Base-by-base conservation (phyloP, 2,329 filamentous ascomycete genomes). In the Macrophomina tecta region DNA sequence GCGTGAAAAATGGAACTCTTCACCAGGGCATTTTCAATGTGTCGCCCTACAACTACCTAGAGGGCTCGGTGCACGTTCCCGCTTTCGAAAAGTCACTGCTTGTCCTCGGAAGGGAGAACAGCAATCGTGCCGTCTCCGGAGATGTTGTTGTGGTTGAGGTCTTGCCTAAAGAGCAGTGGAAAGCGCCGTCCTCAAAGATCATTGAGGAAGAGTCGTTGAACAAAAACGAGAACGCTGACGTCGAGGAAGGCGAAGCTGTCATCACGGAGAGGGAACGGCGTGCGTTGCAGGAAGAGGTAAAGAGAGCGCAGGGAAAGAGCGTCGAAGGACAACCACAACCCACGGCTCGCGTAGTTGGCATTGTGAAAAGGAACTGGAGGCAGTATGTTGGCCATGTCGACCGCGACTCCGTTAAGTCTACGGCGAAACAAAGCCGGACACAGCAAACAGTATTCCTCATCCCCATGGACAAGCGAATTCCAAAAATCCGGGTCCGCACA, bases 351-450 rank as follows among this genome's bases (percentile, higher is more conserved):
- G 91, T 99, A 12, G 93, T 98, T 6, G 95, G 95, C 56, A 86
- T 98, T 30, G 88, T 97, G 76, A 97, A 97, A 81, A 89, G 95
- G 63, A 98, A 98, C 78, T 99, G 95, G 95, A 87, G 95, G 68
- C 96, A 98, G 79, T 98, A 97, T 73, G 95, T 99, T 69, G 95
- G 95, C 2, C 94, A 97, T 75, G 90, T 99, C 66, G 95, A 99
- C 76, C 89, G 90, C 61, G 92, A 91, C 11, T 96, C 94, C 1
- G 90, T 93, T 58, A 90, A 90, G 73, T 87, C 89, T 64, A 87
- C 89, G 3, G 87, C 87, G 1, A 90, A 89, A 68, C 90, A 93
- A 72, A 93, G 92, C 36, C 87, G 93, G 67, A 91, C 91, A 73
- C 93, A 96, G 76, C 93, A 97, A 76, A 96, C 88, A 16, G 93